These are phyloP conservation scores for Sporothrix variecibatus DNA, from an alignment of 2,329 filamentous ascomycete genomes.

Conservation along the genomic window DNA sequence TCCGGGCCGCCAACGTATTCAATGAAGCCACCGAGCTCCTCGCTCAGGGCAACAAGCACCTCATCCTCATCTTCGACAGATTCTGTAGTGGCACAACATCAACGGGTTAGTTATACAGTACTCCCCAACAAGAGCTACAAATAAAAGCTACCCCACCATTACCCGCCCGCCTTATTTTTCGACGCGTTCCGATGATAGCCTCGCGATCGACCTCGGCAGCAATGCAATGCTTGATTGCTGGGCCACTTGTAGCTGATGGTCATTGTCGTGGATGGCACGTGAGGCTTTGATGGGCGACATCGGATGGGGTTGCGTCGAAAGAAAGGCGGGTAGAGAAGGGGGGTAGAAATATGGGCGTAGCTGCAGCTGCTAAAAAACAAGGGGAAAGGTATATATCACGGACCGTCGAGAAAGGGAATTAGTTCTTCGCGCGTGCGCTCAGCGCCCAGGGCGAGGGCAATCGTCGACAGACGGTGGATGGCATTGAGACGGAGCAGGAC, in stretches of 20 bases:
- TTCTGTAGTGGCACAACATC: constrained; percentile 57
- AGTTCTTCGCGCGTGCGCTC: constrained; percentile 98
- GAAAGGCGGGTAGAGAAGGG: neutral
- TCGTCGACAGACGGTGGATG: constrained; percentile 96
- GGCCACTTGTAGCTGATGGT: too few relatives aligned
- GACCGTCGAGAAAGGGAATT: constrained; percentile 98
- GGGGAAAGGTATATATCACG: constrained; percentile 44
- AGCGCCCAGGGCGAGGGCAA: constrained; percentile 91
- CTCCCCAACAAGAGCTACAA: neutral
- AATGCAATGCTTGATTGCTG: neutral
- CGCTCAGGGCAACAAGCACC: constrained; percentile 93
- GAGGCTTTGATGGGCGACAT: neutral
- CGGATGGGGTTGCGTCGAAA: neutral
- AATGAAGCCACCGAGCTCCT: constrained; percentile 94
- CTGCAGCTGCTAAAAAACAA: neutral
- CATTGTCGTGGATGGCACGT: neutral
- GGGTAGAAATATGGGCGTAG: neutral
- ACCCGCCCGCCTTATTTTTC: neutral
- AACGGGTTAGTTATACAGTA: constrained; percentile 17
- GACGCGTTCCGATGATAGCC: neutral
- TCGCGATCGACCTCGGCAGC: neutral
- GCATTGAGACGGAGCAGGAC: constrained; percentile 96
- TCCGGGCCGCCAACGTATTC: constrained; percentile 96
- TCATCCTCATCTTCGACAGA: constrained; percentile 99
- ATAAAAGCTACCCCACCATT: neutral